Base-by-base conservation (phyloP, 805 yeast genomes). In the Kluyveromyces dobzhanskii region DNA sequence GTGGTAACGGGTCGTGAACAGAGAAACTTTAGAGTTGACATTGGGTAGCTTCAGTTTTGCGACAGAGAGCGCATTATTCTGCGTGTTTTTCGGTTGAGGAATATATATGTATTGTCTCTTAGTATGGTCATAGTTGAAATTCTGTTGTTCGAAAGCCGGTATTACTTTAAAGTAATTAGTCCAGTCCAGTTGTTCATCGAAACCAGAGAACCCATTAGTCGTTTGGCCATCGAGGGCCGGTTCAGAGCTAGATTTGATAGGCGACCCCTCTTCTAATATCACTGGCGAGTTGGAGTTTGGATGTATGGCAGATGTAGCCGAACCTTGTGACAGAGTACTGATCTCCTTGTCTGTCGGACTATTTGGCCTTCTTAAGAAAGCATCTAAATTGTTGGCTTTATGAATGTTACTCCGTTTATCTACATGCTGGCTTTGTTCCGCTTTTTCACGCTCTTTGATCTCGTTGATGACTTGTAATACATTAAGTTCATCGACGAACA, bases 401-500 rank as follows among this genome's bases (percentile, higher is more conserved):
- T 40, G 24, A 19, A 23, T 30, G 17, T 23, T 18, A 4, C 12
- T n/a, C 26, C 17, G 25, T 17, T 32, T 12, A 9, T n/a, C 17
- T 5, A 32, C 35, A 21, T 2, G 45, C 12, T 30, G 50, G 48
- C 5, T 47, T 38, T 28, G 51, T 57, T 28, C 55, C 27, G 56
- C 35, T 50, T 53, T 56, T 18, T 50, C 44, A 33, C 57, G 47
- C 40, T 51, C 68, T 43, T 46, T 64, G 25, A 74, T 52, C 47
- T 87, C 95, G 36, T 70, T 70, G 12, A 88, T 66, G 2, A 90
- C 78, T 27, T 71, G 73, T 1, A 62, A 58, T 12, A 87, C 69
- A 3, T 85, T 81, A 3, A 71, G 75, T 3, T 88, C 86, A 51
- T 86, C 95, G 2, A 90, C 67, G 49, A 90, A 90, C 6, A 87